Evolutionary conservation across 352 stramenopile species (phyloP).

Genomic region (Pelagophyceae sp.): DNA sequence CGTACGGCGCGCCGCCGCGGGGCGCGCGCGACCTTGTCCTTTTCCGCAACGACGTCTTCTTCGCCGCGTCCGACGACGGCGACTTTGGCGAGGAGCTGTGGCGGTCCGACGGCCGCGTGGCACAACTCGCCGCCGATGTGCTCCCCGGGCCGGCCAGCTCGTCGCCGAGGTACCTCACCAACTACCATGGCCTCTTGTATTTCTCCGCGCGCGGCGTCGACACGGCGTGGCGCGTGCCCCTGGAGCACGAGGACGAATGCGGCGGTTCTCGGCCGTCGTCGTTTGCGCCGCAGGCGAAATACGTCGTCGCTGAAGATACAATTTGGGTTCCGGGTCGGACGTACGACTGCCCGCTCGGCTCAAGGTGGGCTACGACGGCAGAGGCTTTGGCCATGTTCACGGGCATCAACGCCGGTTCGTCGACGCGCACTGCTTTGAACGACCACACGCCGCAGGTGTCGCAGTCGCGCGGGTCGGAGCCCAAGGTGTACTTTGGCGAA

Average conservation of each 20-base stretch:
- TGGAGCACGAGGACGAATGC: constrained; percentile 61
- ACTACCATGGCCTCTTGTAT: constrained; percentile 59
- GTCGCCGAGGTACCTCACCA: constrained; percentile 40
- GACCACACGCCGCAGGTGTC: constrained; percentile 15
- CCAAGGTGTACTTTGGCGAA: constrained; percentile 59
- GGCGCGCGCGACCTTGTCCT: constrained; percentile 31
- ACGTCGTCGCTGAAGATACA: constrained; percentile 53
- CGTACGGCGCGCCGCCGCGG: neutral
- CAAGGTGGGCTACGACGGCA: constrained; percentile 65
- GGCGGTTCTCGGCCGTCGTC: constrained; percentile 54
- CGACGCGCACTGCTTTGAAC: neutral
- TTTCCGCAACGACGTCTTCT: constrained; percentile 38
- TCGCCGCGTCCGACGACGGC: constrained; percentile 39
- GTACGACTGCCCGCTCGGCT: constrained; percentile 73
- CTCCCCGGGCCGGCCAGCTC: constrained; percentile 44
- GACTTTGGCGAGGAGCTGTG: constrained; percentile 56
- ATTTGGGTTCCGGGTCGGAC: constrained; percentile 51
- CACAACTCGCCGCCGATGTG: constrained; percentile 51
- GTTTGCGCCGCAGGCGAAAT: constrained; percentile 53
- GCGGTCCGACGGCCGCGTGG: constrained; percentile 44
- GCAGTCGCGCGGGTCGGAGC: constrained; percentile 20
- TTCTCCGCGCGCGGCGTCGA: constrained; percentile 64
- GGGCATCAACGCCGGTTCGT: neutral
- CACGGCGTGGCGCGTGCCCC: constrained; percentile 41
- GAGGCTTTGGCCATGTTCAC: constrained; percentile 35